Base-by-base conservation (phyloP, 768 basidiomycete genomes). In the Russula sp. region DNA sequence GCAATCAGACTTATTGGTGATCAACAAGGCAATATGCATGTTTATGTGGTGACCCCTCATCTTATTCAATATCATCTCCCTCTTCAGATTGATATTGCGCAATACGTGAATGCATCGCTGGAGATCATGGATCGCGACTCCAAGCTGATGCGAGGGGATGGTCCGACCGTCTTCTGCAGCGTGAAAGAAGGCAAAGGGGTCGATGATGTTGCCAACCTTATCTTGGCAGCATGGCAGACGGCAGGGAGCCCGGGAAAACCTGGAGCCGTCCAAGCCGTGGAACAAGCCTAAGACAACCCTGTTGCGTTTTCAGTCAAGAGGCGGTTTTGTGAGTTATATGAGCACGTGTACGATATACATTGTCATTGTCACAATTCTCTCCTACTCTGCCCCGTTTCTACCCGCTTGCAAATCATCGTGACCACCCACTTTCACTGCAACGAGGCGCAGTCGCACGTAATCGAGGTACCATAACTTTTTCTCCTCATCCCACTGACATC, bases 111-210 rank as follows among this genome's bases (percentile, higher is more conserved):
- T 34, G 96, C 96, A 0, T 97, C 94, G 0, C 81, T 98, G 29
- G 86, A 88, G 49, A 91, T 99, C 20, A 99, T 99, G 96, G 85
- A 84, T 58, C 82, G 94, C 22, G 96, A 98, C 71, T 83, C 96
- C 1, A 94, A 85, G 70, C 75, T 88, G 63, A 98, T 99, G 95
- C 83, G 96, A 32, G 96, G 95, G 39, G 83, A 87, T 61, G 96
- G 96, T 0, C 96, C 96, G 3, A 99, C 96, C 0, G 69, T 98
- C 20, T 98, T 99, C 73, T 82, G 89, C 0, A 90, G 88, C 66
- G 83, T 99, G 59, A 86, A 88, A 70, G 79, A 90, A 61, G 78
- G 77, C 34, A 84, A 82, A 60, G 93, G 93, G 0, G 84, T 98
- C 1, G 83, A 88, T 36, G 90, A 94, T 64, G 82, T 96, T 8